Evolutionary conservation across 1,284 basidiomycete species (phyloP).

Genomic region (Golubevia sp.): DNA sequence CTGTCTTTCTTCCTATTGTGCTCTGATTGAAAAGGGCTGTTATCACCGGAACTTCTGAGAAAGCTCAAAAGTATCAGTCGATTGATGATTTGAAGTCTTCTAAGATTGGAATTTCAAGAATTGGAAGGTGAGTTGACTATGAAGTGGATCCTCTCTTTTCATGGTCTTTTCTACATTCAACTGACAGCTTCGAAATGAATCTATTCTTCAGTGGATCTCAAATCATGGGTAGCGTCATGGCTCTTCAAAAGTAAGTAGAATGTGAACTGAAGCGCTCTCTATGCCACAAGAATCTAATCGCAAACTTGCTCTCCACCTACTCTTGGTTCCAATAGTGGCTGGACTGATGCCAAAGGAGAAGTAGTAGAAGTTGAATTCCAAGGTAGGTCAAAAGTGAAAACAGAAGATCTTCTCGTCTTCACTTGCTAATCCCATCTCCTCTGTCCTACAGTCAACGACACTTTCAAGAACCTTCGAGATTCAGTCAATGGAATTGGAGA

Average conservation of each 20-base stretch:
- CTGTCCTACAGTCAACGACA: conserved; percentile 40
- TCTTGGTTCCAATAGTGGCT: conserved; percentile 11
- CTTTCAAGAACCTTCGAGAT: conserved; percentile 72
- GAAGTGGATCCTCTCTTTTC: background rate
- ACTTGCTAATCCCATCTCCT: background rate
- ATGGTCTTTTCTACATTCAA: background rate
- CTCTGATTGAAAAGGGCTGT: conserved; percentile 93
- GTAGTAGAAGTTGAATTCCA: conserved; percentile 26
- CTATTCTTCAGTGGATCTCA: conserved; percentile 76
- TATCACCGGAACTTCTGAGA: conserved; percentile 75
- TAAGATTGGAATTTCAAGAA: conserved; percentile 84
- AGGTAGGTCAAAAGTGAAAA: conserved; percentile 2
- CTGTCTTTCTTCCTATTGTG: conserved; percentile 73
- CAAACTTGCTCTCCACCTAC: background rate
- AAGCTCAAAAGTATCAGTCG: conserved; percentile 67
- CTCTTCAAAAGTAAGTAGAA: conserved; percentile 68
- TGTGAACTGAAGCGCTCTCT: too few relatives aligned
- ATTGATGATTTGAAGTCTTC: conserved; percentile 80
- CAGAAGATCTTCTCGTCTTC: conserved; percentile 53
- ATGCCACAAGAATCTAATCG: too few relatives aligned
- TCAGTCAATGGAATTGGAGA: conserved; percentile 76
- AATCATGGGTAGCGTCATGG: conserved; percentile 95
- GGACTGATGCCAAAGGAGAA: conserved; percentile 19
- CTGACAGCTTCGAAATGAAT: background rate
- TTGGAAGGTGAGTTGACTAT: conserved; percentile 70